Evolutionary conservation across 2,329 filamentous ascomycete genomes (phyloP).

Genomic region (Hymenoscyphus fraxineus): DNA sequence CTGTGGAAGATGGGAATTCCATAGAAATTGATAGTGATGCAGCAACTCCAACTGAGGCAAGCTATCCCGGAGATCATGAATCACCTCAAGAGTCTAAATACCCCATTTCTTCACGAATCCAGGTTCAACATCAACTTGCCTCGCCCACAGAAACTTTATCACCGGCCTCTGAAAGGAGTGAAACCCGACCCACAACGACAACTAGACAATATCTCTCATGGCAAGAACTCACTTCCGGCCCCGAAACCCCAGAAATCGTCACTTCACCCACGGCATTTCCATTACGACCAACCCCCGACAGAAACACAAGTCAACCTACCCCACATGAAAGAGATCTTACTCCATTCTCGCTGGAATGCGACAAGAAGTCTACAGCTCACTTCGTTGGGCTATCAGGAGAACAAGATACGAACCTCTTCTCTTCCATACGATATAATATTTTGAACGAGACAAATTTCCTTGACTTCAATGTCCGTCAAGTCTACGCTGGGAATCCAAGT

Average conservation of each 20-base stretch:
- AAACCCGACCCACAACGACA: background rate
- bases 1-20: background rate
- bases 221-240: conserved; percentile 16
- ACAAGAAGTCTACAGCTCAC: conserved; percentile 41
- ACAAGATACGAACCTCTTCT: conserved; percentile 45
- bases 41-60: background rate
- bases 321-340: conserved; percentile 7
- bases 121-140: background rate
- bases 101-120: conserved; percentile 9
- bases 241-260: background rate
- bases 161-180: background rate
- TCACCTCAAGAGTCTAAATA: conserved; percentile 16
- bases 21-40: conserved; percentile 4
- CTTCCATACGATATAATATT: conserved; percentile 45
- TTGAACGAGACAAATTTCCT: conserved; percentile 43
- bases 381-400: conserved; percentile 44
- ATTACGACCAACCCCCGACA: background rate
- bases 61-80: background rate
- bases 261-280: conserved; percentile 10
- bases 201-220: conserved; percentile 16
- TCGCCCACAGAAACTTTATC: conserved; percentile 2
- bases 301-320: conserved; percentile 1
- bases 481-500: conserved; percentile 37
- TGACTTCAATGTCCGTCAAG: conserved; percentile 44
- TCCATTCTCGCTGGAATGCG: conserved; percentile 41